phyloP scores from a whole-genome alignment of 176 grass and related monocot genomes.

The Hordeum marinum region DNA sequence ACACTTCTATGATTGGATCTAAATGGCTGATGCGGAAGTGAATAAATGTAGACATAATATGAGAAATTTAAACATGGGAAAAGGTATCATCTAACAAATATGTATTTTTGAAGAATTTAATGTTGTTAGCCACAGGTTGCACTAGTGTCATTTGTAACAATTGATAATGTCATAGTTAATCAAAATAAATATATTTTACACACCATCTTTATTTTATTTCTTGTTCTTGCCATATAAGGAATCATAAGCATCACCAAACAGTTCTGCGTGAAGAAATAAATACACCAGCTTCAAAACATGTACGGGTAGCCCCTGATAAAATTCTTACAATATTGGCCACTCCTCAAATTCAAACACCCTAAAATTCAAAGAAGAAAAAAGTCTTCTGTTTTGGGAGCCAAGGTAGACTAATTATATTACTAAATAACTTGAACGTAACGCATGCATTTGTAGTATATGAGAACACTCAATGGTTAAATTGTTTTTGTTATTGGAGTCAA shows the following conservation, averaged over 20 bases:
- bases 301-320: no score
- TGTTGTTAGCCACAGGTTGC: not conserved
- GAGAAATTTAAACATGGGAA: not conserved
- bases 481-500: not conserved
- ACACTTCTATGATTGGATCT: not conserved
- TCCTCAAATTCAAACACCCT: no score
- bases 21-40: conserved; percentile 6
- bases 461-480: not conserved
- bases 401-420: no score
- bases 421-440: no score
- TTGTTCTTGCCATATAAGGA: not conserved
- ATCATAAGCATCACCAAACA: not conserved
- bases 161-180: not conserved
- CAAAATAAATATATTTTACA: not conserved
- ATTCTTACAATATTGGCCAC: no score
- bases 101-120: not conserved
- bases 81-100: no score
- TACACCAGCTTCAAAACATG: no score
- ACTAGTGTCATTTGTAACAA: not conserved
- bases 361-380: no score
- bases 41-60: not conserved
- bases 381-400: no score
- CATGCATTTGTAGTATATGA: not conserved
- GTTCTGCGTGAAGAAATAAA: no score
- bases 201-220: conserved; percentile 5